Evolutionary conservation across 257 asterid species (phyloP), one percentile per base, ranked within the genome.

Genomic region (Solanum appendiculatum): DNA sequence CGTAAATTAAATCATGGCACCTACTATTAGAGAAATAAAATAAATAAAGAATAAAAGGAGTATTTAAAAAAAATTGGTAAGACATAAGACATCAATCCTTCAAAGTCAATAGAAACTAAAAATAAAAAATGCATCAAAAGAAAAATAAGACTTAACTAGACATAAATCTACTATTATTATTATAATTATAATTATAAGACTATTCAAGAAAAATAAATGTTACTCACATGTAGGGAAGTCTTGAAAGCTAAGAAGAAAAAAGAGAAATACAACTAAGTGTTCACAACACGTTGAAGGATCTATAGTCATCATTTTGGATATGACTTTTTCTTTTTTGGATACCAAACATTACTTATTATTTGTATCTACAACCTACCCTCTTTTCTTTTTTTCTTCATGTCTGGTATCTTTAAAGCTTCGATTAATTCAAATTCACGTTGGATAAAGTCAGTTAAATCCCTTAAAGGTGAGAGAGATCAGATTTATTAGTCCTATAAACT

Each of bases 261-360:
- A 64, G 27, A 15, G 3, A 7, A 29, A 64, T 15, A 40, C 80
- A 27, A 21, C 27, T 21, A 21, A 21, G 66, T 56, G 5, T 8
- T 56, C 66, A 56, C 66, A 21, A 63, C 86, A 82, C 82, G 88
- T 64, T 20, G 46, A 63, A 23, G 70, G 88, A 75, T 75, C 23
- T 56, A 56, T 72, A 29, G 12, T 73, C 48, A 73, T 37, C 80
- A 34, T 72, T 34, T 73, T 39, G 11, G 31, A 74, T 74, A 12
- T 39, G 82, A 39, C 82, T 39, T n/a, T 74, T 12, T 39, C 36
- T 40, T n/a, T 54, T 40, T 29, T 40, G 4, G n/a, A 75, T 25
- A 75, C 3, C 36, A 75, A 75, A 75, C 36, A 60, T 4, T 60
- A 20, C 25, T 54, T 2, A 60, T 60, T 60, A 60, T 60, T 60